Base-by-base conservation (phyloP, 1,284 basidiomycete genomes). In the Bjerkandera adusta region DNA sequence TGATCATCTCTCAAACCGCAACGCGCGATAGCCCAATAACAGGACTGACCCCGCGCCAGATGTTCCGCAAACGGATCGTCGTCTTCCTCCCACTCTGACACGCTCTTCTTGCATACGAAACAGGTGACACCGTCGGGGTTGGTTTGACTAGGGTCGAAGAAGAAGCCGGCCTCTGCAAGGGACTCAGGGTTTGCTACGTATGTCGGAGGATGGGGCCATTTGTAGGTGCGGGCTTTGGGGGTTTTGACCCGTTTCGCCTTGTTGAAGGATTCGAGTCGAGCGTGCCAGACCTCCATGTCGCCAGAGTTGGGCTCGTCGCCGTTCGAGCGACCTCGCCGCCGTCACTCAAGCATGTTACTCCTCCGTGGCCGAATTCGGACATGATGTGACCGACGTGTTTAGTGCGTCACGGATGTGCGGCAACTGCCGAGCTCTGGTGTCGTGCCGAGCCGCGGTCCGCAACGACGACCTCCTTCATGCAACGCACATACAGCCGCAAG, bases 61-160 rank as follows among this genome's bases (percentile, higher is more conserved):
- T 94, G 91, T 36, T 92, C 82, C 34, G 79, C 72, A 55, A 85
- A 87, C 2, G 91, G 91, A 67, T 93, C 86, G 58, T 94, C 92
- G 1, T 79, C 71, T 34, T 73, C 71, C 43, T 85, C 84, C 91
- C 91, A 94, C 12, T 84, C 87, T 40, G 79, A 78, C 8, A 94
- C 72, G 51, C 83, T 73, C 57, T 91, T 87, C 37, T 72, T 74
- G 66, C 91, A 94, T 48, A 79, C 75, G 55, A 86, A 87, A 63
- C 92, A 94, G 4, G 74, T 73, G 20, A 86, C 86, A 52, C 77
- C 82, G 65, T 90, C 88, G 22, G 68, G 70, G 50, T 83, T 77
- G 10, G 79, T 73, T 51, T 67, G 66, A 55, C 76, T 77, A 0
- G 88, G 87, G 46, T 72, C 72, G 65, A 75, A 90, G 70, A 79